Evolutionary conservation across 768 basidiomycete species (phyloP), one percentile per base, ranked within the genome.

Genomic region (Lentinus tigrinus): DNA sequence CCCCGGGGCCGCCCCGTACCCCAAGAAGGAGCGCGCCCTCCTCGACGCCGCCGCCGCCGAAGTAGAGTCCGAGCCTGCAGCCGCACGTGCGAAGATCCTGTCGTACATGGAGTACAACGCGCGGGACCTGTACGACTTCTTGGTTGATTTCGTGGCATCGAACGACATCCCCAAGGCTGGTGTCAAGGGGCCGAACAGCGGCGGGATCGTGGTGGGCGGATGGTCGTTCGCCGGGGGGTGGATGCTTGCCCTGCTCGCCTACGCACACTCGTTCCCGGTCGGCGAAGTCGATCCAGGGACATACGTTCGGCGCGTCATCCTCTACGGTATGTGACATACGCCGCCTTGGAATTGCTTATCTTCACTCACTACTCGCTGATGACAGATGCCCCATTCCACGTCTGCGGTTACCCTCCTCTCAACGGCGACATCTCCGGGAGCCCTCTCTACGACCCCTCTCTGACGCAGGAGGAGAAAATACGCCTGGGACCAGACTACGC

Each of bases 91-190:
- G 27, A 42, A 28, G 39, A 7, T 52, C 8, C 14, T 16, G 9
- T 9, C 24, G 4, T 71, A 67, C 44, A 50, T 77, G 42, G 60
- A 65, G 47, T 64, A 58, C 1, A 70, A 72, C 3, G 75, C 72
- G 3, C 53, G 62, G n/a, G 75, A 79, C 57, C 57, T 76, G n/a
- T 69, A 68, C 7, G 64, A 46, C 1, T 74, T 78, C 58, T 61
- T 78, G 14, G 66, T 64, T 34, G 46, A 57, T 10, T 68, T 79
- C 54, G 72, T 77, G n/a, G 21, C 65, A 37, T 56, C 60, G n/a
- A 54, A 69, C 19, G 56, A 65, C 1, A 55, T 78, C 4, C 73
- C 74, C 17, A 61, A 61, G 9, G 43, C 56, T 7, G 10, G 27
- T 10, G 26, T 23, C 26, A 27, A 40, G 51, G 26, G 36, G 2